Evolutionary conservation across 75 land plant genomes (phyloP).

Genomic region (Picea glauca): DNA sequence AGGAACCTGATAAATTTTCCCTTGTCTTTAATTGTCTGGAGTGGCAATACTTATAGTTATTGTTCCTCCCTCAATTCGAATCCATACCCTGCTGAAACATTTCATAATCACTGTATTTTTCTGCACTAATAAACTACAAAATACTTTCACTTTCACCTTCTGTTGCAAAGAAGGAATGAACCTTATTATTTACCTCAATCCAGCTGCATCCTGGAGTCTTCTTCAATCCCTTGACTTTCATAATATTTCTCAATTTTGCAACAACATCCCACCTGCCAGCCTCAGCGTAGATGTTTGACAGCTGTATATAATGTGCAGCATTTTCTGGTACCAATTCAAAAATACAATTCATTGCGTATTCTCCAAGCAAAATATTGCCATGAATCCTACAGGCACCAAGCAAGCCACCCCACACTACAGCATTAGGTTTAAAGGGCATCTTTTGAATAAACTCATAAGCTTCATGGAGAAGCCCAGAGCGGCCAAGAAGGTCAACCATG

Average conservation of each 20-base stretch:
- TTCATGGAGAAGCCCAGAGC: conserved; percentile 30
- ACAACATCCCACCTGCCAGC: conserved; percentile 25
- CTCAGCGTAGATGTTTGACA: conserved; percentile 32
- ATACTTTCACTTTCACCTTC: conserved; percentile 6
- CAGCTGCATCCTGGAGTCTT: conserved; percentile 27
- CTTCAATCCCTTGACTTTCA: conserved; percentile 17
- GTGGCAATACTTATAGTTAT: background rate
- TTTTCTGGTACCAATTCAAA: conserved; percentile 21
- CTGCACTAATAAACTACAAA: background rate
- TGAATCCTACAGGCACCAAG: conserved; percentile 36
- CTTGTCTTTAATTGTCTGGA: background rate
- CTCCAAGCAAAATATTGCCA: conserved; percentile 17
- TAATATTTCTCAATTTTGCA: conserved; percentile 7
- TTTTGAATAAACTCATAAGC: conserved; percentile 20
- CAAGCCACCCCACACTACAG: conserved; percentile 16
- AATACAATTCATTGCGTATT: conserved; percentile 16
- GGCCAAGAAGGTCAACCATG: conserved; percentile 35
- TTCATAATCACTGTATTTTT: background rate
- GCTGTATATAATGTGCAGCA: conserved; percentile 18
- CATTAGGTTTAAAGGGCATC: conserved; percentile 13
- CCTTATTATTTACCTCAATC: conserved; percentile 6
- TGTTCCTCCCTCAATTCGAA: background rate
- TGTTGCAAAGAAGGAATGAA: conserved; percentile 6
- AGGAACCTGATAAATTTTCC: background rate
- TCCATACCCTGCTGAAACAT: background rate